A percentile compares a stretch with the other conserved stretches of the same genome.
Evolutionary conservation across 345 rosid species (phyloP).

Genomic region (Syzygium jambos): DNA sequence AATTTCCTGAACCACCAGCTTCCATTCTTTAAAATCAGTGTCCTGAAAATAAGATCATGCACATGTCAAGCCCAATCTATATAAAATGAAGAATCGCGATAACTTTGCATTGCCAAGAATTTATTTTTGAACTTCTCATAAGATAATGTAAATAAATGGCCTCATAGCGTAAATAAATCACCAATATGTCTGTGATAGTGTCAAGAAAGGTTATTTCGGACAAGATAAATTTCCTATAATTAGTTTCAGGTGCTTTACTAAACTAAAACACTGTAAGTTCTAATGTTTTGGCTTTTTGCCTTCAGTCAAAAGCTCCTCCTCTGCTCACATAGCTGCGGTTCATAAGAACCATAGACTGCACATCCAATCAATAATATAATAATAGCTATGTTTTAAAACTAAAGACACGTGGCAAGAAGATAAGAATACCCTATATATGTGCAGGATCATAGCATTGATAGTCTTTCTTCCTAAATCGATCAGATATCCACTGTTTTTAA

Average conservation of each 20-base stretch:
- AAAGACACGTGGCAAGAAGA: background rate
- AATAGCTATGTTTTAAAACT: background rate
- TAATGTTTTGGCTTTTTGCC: background rate
- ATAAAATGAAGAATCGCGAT: background rate
- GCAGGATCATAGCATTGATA: background rate
- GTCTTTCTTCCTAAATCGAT: background rate
- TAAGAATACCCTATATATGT: background rate
- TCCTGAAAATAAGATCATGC: conserved; percentile 54
- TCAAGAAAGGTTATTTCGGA: background rate
- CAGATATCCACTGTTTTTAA: background rate
- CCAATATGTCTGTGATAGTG: background rate
- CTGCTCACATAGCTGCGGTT: background rate
- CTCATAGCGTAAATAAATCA: background rate
- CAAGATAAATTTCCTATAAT: background rate
- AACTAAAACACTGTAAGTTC: background rate
- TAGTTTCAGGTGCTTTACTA: background rate
- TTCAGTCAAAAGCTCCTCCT: background rate
- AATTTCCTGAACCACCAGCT: conserved; percentile 92
- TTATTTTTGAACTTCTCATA: background rate
- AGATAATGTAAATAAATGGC: background rate
- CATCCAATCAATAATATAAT: background rate
- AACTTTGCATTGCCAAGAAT: background rate
- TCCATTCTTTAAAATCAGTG: conserved; percentile 93
- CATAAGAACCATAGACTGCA: background rate
- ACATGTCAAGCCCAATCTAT: conserved; percentile 6